Conservation (phyloP, 371 early-diverging fungal genomes). For the Sporodiniella umbellata region DNA sequence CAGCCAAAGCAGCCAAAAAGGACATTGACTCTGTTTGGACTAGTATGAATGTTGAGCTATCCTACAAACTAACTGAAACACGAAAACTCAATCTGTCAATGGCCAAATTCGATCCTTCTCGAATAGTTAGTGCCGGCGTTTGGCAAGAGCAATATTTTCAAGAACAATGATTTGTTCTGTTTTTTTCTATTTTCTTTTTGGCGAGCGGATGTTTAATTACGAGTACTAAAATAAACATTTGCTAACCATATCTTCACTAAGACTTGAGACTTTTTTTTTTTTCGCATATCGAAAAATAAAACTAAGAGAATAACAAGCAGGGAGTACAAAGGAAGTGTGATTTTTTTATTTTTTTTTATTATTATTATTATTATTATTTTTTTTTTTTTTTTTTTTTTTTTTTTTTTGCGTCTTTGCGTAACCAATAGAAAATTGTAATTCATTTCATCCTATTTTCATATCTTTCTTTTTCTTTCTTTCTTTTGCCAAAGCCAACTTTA, state of each 20-base stretch:
- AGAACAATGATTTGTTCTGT: slow-evolving; percentile 7
- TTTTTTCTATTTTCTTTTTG: slow-evolving; percentile 4
- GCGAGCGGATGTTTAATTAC: too few relatives aligned
- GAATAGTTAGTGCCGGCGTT: slow-evolving; percentile 13
- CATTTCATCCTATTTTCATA: neutral
- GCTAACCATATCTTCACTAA: too few relatives aligned
- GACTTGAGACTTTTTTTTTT: too few relatives aligned
- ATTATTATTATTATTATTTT: neutral
- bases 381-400: neutral
- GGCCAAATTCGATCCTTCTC: slow-evolving; percentile 22
- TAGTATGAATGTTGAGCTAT: slow-evolving; percentile 1
- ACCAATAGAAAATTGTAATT: neutral
- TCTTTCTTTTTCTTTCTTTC: neutral
- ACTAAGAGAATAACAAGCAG: too few relatives aligned
- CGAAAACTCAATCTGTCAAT: slow-evolving; percentile 18
- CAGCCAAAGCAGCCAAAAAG: slow-evolving; percentile 14
- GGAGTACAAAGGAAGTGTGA: too few relatives aligned
- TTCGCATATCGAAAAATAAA: neutral
- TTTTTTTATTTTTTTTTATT: neutral
- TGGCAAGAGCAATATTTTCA: neutral
- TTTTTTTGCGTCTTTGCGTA: neutral
- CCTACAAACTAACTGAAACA: neutral
- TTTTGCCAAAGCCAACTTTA: too few relatives aligned
- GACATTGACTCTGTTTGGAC: slow-evolving; percentile 21
- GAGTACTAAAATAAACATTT: too few relatives aligned